Base-by-base conservation (phyloP, 2,329 filamentous ascomycete species). In the Ceratocystis huliohia region DNA sequence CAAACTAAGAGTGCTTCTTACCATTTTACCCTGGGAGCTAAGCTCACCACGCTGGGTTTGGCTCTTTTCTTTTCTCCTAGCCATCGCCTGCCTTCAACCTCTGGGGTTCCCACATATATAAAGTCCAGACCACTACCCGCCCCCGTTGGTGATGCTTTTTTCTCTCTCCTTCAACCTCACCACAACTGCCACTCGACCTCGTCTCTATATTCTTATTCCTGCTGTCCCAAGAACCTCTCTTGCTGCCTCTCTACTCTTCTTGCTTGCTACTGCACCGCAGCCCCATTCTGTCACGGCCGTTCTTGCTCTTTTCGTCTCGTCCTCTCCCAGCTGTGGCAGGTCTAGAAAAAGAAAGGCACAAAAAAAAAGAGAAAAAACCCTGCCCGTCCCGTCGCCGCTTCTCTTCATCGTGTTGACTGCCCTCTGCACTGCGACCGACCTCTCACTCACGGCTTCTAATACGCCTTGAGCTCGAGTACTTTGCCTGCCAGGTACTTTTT, bases 241-340 rank as follows among this genome's bases (percentile, higher is more conserved):
- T 56, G 25, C 22, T n/a, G 53, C 41, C 45, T 45, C n/a, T 15
- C 62, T 65, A 56, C 46, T 65, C 37, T 45, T 64, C 46, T 50
- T 22, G 46, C 13, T 10, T 22, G 46, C 15, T 22, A 17, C 17
- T n/a, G 20, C 46, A 4, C 10, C 33, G 7, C 46, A 17, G 15
- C 17, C 17, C 15, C 20, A 22, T 50, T 17, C 13, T 5, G 46
- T 13, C 2, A n/a, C 46, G 17, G 46, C 46, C 20, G 3, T 5
- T 44, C 66, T 45, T 28, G 44, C 48, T 45, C 63, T 28, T 67
- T 61, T 63, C 63, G 69, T 71, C 70, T 70, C 70, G 71, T 71
- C 20, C 17, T 46, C 46, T 28, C 25, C 28, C 61, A 63, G 48
- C 37, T 17, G 25, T 30, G 10, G 50, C 5, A 30, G 37, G 22